Evolutionary conservation across 164 flowering plant species (phyloP), one percentile per base, ranked within the genome.

Genomic region (Pachysandra terminalis): DNA sequence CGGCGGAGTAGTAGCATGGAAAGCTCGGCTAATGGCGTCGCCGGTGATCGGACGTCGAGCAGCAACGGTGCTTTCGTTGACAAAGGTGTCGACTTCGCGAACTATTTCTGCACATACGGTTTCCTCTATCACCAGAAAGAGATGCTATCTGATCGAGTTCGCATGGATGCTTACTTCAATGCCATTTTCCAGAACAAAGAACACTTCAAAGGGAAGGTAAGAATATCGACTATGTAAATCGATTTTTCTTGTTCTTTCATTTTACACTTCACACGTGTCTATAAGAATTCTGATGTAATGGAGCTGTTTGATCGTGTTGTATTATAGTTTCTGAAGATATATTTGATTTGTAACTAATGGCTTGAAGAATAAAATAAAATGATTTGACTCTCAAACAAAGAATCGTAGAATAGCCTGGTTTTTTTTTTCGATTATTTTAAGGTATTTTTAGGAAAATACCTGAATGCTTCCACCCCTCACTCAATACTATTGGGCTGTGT

Each of bases 91-190:
- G 99, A 95, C 70, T 95, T 81, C 68, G 99, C 99, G 9, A 82
- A 93, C 78, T 95, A 95, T 53, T 95, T 95, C 86, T 95, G 98
- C 90, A 93, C 99, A 12, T 95, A 95, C 72, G 77, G 86, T 23
- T 95, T 83, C 51, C 91, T 95, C 57, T 95, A 90, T 73, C 99
- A 95, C 84, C 99, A 95, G 86, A 95, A 95, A 71, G 97, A 95
- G 71, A 95, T 95, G 99, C 90, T 95, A 58, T 92, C 85, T 58
- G 99, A 95, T 69, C 81, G 91, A 59, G 95, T 95, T 52, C 88
- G 99, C 55, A 95, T 93, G 99, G 96, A 95, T 72, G 97, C 98
- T 69, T 95, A 95, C 74, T 89, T 56, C 84, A 81, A 86, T 64
- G 71, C 99, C 73, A 72, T 95, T 49, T 90, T 93, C 72, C 3